Base-by-base conservation (phyloP, 163 green algal species). In the Scenedesmus sp. region DNA sequence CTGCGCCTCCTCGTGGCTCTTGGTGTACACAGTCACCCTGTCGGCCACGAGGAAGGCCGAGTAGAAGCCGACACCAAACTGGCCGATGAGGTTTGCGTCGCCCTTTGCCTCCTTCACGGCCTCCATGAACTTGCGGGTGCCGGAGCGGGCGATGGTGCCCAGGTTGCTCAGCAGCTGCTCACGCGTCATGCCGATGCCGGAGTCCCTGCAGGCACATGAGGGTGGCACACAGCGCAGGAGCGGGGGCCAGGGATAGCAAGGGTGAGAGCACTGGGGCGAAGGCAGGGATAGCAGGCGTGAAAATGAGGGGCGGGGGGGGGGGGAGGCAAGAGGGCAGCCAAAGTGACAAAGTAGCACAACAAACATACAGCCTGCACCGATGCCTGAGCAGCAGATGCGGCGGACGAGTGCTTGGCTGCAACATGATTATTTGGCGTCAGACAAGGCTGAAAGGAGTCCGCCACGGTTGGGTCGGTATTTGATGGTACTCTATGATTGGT, bases 11-110 rank as follows among this genome's bases (percentile, higher is more conserved):
- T 95, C 93, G 73, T 88, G 94, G 93, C 89, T 95, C 93, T 98
- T 97, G 85, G 96, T 98, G 93, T 97, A 89, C 79, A 99, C 98
- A 0, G 81, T 96, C 33, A 99, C 96, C 1, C 92, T 85, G 94
- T 98, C 96, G 26, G 96, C 95, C 20, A 99, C 97, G 72, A 99
- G 94, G 95, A 98, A 99, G n/a, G 97, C 96, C 0, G 96, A 99
- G 95, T 99, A 99, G 94, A 99, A 99, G 83, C 98, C 98, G 15
- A 99, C 98, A 85, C 98, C 98, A 96, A 99, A 99, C 94, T 99
- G 96, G 51, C 97, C 97, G 85, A 99, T 99, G 24, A 99, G 95
- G 95, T 99, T 99, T 89, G 95, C 95, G 91, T 99, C 98, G 0
- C 93, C 94, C 91, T 97, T 97, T 53, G 93, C 83, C 59, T 95